Evolutionary conservation across 768 basidiomycete species (phyloP), one percentile per base, ranked within the genome.

Genomic region (Pisolithus tinctorius): DNA sequence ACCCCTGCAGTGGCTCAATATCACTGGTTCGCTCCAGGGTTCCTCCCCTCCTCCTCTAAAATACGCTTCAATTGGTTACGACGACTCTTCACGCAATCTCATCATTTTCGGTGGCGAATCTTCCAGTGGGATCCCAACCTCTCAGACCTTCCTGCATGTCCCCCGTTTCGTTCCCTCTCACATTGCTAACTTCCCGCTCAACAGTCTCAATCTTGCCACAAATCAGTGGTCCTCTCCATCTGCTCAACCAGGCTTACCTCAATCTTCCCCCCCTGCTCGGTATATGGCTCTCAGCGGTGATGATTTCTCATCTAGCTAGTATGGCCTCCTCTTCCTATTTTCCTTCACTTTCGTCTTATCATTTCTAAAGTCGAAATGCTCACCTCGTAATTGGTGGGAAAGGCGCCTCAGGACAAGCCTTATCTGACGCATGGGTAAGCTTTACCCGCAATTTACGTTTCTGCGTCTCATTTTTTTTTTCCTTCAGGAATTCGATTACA

Each of bases 221-320:
- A 69, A 86, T 41, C 68, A 69, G 7, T 92, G 89, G 89, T 72
- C 74, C 10, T 64, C 59, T 10, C 85, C 86, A 5, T 58, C 60
- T 3, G 77, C 84, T 23, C 79, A 83, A 20, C 8, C 67, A 11
- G 74, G 69, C 64, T 75, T 84, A 6, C 66, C 66, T n/a, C 54
- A 63, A 23, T 60, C 60, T 0, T 65, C 65, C 6, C 88, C 88
- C 7, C 71, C 84, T 13, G 74, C 84, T 27, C 75, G 86, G 62
- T 83, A 79, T 66, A 77, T 78, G 38, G 80, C 84, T 27, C 60
- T 88, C 38, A 70, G 77, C 40, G 89, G 86, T 5, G 69, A 72
- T 20, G 89, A 91, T 70, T 79, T 78, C 55, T 88, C 87, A 42
- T 86, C 87, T 10, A 91, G 84, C 84, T 86, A 90, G 88, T 88